Base-by-base conservation (phyloP, 495 filamentous ascomycete species). In the Penicillium macrosclerotiorum region DNA sequence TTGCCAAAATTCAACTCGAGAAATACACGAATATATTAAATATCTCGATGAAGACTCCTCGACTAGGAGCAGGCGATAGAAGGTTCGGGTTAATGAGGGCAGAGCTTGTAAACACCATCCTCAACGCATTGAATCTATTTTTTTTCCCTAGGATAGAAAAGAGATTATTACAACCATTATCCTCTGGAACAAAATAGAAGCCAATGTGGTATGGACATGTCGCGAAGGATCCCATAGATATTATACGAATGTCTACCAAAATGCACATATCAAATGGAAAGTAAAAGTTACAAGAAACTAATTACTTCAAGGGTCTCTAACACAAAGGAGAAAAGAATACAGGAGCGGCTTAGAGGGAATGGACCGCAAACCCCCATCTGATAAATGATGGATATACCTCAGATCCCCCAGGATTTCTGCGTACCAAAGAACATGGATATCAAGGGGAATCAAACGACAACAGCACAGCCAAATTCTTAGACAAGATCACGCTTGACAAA, bases 401-500 rank as follows among this genome's bases (percentile, higher is more conserved):
- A 38, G 35, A 47, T 47, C 42, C 30, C 49, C 38, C 52, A 51
- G 37, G n/a, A n/a, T n/a, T n/a, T 44, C 46, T 49, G 37, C 36
- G 35, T 26, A 50, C n/a, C 26, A 34, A 24, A 45, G 22, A 39
- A 49, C 25, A 41, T 22, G 30, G 35, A 42, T 22, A 47, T 34
- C 37, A 48, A 45, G 50, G 30, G 35, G 41, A 18, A 47, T 34
- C 37, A 48, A 45, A 52, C 33, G 45, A 56, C 55, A 51, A 33
- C 47, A 49, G 24, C 17, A 42, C 14, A n/a, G 17, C 34, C 37
- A 27, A 31, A 27, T 47, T 25, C 33, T 79, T 85, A 99, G 70
- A 99, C 81, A 63, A 99, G 75, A 73, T 99, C 93, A 60, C 88
- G 79, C 77, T 94, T 88, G 60, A 97, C 88, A 67, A 99, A 99